Evolutionary conservation across 352 stramenopile species (phyloP), one percentile per base, ranked within the genome.

Genomic region (Globisporangium orthogonon): DNA sequence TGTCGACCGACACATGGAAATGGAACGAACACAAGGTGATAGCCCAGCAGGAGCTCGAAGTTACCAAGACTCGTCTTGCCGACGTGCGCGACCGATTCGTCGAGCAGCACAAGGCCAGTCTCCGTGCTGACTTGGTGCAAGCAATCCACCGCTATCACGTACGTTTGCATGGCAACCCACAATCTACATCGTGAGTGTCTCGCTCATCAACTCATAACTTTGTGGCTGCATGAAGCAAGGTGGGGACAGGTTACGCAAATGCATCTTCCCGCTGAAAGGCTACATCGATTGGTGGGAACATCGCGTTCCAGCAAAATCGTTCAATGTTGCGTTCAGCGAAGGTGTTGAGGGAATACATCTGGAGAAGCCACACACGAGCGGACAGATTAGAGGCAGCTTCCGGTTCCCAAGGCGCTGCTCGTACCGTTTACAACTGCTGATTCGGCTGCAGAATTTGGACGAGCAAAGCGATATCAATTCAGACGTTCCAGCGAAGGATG

Each of bases 251-350:
- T 62, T 86, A 13, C 68, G 68, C 0, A 69, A 63, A 50, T 86
- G 76, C 54, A 77, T 84, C 46, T 87, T 87, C 28, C 79, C 79
- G 2, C 44, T 84, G 3, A 87, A 75, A 41, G 79, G 82, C 0
- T 56, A 52, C n/a, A 59, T 92, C 23, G 69, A 86, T 18, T 92
- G 82, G 82, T 92, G 82, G 82, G 53, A 73, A 35, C 49, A 69
- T 1, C 68, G 72, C 37, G 70, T 77, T 28, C 37, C 54, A 0
- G 67, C 62, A 14, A 78, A 76, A 45, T 78, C 78, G 0, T 62
- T 58, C 7, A 70, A 70, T 3, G 56, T 91, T 4, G 54, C 28
- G 2, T 66, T 71, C 23, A 48, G 54, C 0, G 37, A 76, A 11
- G 46, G 58, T 1, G 35, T 62, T 4, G 65, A 63, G 11, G 23